These are phyloP conservation scores for Russula sp. DNA, from an alignment of 768 basidiomycete genomes.

Conservation along the genomic window DNA sequence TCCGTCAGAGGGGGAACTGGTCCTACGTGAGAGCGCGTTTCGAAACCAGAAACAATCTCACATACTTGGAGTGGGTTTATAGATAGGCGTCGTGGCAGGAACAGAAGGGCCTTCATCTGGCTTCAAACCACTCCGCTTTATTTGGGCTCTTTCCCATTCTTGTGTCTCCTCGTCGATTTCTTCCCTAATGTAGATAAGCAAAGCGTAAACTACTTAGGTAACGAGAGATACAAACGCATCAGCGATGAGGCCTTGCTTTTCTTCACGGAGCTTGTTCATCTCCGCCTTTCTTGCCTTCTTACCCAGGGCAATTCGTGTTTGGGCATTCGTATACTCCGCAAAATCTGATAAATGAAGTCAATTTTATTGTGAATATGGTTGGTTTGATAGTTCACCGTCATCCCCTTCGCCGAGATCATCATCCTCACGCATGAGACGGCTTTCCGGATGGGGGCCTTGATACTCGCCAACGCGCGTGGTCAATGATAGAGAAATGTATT, in stretches of 20 bases:
- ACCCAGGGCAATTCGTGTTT: constrained; percentile 80
- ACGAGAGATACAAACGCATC: constrained; percentile 58
- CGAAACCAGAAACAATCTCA: constrained; percentile 7
- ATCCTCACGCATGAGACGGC: constrained; percentile 77
- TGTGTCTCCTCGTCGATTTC: constrained; percentile 81
- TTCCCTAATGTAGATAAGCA: constrained; percentile 43
- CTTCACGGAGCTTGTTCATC: constrained; percentile 59
- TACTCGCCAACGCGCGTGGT: constrained; percentile 51
- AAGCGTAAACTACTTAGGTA: constrained; percentile 11
- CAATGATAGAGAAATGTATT: constrained; percentile 77
- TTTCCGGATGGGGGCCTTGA: constrained; percentile 80
- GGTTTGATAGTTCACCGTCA: constrained; percentile 55
- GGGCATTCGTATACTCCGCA: constrained; percentile 83
- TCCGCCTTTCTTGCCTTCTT: constrained; percentile 78
- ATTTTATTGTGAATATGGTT: background rate
- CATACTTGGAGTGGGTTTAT: constrained; percentile 72
- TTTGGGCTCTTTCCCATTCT: constrained; percentile 84
- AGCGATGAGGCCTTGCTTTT: constrained; percentile 77
- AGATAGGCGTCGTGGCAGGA: constrained; percentile 50
- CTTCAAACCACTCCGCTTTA: constrained; percentile 67
- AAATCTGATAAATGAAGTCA: constrained; percentile 50
- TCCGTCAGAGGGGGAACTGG: constrained; percentile 65
- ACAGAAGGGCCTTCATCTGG: constrained; percentile 40
- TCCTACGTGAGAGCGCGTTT: constrained; percentile 24
- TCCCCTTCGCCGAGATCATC: constrained; percentile 87